These are phyloP conservation scores for Pseudogymnoascus sp. DNA, from an alignment of 2,329 filamentous ascomycete genomes.

Conservation along the genomic window DNA sequence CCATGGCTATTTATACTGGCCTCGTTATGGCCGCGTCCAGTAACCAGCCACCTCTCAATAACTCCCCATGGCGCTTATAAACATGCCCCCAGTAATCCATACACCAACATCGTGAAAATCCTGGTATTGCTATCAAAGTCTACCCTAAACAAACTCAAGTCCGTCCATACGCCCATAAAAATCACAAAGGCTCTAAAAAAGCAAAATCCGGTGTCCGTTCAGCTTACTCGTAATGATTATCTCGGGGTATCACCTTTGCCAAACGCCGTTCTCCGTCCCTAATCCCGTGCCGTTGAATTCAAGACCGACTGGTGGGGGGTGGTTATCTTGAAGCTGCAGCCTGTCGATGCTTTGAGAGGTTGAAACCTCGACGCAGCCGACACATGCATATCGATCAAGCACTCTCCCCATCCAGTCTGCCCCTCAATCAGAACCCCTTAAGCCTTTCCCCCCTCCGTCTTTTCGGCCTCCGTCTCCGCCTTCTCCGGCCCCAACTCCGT, in stretches of 20 bases:
- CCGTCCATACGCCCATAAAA: neutral
- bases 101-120: neutral
- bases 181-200: conserved; percentile 4
- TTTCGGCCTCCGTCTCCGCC: neutral
- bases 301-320: neutral
- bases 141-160: neutral
- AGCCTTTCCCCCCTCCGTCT: neutral
- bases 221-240: conserved; percentile 7
- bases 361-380: neutral
- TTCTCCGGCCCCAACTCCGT: neutral
- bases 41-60: no score
- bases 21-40: no score
- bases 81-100: neutral
- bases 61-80: no score
- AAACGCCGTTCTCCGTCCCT: conserved; percentile 3
- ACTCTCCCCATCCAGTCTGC: neutral
- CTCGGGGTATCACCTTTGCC: conserved; percentile 7
- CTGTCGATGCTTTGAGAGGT: neutral
- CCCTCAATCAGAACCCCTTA: neutral
- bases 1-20: no score
- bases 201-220: conserved; percentile 2
- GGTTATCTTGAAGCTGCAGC: neutral
- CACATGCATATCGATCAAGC: neutral
- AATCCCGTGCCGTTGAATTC: neutral
- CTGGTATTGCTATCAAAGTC: conserved; percentile 4